A percentile compares a stretch with the other conserved stretches of the same genome.
These are phyloP conservation scores for Xylariaceae sp. DNA, from an alignment of 2,329 filamentous ascomycete genomes.

Conservation along the genomic window DNA sequence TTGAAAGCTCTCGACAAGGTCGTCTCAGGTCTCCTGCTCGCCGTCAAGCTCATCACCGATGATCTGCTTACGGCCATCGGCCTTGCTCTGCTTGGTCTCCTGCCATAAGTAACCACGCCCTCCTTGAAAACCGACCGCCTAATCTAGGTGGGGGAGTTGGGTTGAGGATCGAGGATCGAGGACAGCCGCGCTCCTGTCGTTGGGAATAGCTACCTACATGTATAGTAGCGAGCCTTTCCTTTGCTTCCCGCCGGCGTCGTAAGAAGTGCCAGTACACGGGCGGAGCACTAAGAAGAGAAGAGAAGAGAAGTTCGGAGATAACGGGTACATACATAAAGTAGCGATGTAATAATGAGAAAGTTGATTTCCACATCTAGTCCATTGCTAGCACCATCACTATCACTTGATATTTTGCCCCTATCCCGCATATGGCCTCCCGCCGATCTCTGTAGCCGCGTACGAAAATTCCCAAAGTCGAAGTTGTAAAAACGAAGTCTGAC, in stretches of 20 bases:
- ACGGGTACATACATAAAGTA: too few species aligned
- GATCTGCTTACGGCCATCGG: conserved; percentile 32
- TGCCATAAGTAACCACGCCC: conserved; percentile 8
- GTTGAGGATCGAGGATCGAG: background rate
- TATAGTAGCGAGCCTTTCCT: too few species aligned
- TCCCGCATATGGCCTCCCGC: too few species aligned
- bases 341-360: too few species aligned
- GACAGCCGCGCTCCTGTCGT: background rate
- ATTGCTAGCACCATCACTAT: too few species aligned
- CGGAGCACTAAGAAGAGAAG: too few species aligned
- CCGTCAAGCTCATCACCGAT: conserved; percentile 28
- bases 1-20: conserved; percentile 31
- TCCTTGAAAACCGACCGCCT: background rate
- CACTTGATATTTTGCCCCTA: too few species aligned
- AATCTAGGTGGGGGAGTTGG: background rate
- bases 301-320: too few species aligned
- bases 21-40: conserved; percentile 27
- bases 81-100: conserved; percentile 28
- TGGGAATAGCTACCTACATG: background rate
- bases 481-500: conserved; percentile 7
- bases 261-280: too few species aligned
- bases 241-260: too few species aligned
- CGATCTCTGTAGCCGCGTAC: too few species aligned
- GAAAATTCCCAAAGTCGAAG: background rate
- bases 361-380: too few species aligned